These are phyloP conservation scores for Fusarium sp. DNA, from an alignment of 2,329 filamentous ascomycete species.

Conservation along the genomic window DNA sequence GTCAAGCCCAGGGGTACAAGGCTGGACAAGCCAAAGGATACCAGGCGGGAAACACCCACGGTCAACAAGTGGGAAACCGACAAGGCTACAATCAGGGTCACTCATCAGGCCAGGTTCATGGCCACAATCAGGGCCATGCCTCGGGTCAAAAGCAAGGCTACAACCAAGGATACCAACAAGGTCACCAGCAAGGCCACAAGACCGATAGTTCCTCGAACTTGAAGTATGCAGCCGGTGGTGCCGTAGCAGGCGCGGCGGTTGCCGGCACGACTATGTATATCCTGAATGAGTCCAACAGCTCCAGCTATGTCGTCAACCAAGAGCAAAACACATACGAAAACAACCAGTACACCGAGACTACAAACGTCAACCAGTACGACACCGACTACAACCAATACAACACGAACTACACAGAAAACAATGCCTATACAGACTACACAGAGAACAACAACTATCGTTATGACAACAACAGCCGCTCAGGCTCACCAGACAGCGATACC, in stretches of 20 bases:
- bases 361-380: neutral
- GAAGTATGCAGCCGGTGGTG: conserved; percentile 5
- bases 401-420: neutral
- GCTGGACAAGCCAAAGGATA: neutral
- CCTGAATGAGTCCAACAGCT: conserved; percentile 10
- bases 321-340: conserved; percentile 9
- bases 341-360: neutral
- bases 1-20: neutral
- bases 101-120: neutral
- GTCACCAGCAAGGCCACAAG: neutral
- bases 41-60: neutral
- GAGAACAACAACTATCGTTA: neutral
- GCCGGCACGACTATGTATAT: conserved; percentile 2
- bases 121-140: neutral
- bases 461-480: neutral
- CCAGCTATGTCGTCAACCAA: conserved; percentile 7
- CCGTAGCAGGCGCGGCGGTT: neutral
- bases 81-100: neutral
- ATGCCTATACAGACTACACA: no score
- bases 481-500: neutral
- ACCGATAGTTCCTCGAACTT: neutral
- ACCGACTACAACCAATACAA: neutral
- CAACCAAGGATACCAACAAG: conserved; percentile 1
- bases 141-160: neutral
- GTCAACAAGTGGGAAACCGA: neutral